Percentiles rank a stretch among this genome's conserved stretches.
phyloP scores from a whole-genome alignment of 164 flowering plant species.

The Amborella trichopoda region DNA sequence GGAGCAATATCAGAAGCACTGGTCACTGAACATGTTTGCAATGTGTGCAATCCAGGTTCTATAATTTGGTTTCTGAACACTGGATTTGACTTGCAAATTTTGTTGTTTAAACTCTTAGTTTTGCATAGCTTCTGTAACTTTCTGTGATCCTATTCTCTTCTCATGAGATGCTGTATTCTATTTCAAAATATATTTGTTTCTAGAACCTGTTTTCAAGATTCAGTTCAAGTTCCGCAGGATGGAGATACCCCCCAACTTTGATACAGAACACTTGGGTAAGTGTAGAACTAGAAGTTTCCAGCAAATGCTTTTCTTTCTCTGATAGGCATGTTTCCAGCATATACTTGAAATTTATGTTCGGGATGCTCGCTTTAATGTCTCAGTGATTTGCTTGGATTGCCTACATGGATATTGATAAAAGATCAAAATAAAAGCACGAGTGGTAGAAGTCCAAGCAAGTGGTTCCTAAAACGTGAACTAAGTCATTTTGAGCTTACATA shows the following conservation, averaged over 20 bases:
- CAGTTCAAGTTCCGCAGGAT: slow-evolving; percentile 78
- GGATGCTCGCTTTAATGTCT: no score
- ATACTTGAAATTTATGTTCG: no score
- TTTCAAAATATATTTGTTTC: background rate
- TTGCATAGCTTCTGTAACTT: background rate
- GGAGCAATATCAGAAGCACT: slow-evolving; percentile 70
- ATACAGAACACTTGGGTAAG: slow-evolving; percentile 75
- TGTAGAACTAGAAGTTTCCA: background rate
- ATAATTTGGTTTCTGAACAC: background rate
- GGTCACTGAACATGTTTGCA: slow-evolving; percentile 63
- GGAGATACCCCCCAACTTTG: slow-evolving; percentile 80
- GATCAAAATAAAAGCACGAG: no score
- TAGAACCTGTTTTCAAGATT: slow-evolving; percentile 75
- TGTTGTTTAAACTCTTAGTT: background rate
- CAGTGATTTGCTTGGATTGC: no score
- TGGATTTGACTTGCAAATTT: slow-evolving; percentile 2
- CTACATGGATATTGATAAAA: no score
- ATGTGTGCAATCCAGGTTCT: slow-evolving; percentile 67
- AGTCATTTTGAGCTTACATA: no score
- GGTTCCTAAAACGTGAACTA: no score
- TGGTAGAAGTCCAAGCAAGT: no score
- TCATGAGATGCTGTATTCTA: no score
- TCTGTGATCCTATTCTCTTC: background rate
- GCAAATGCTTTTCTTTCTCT: no score
- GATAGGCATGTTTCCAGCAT: no score